Conservation (phyloP, 2,329 filamentous ascomycete species). For the Cercospora berteroae region DNA sequence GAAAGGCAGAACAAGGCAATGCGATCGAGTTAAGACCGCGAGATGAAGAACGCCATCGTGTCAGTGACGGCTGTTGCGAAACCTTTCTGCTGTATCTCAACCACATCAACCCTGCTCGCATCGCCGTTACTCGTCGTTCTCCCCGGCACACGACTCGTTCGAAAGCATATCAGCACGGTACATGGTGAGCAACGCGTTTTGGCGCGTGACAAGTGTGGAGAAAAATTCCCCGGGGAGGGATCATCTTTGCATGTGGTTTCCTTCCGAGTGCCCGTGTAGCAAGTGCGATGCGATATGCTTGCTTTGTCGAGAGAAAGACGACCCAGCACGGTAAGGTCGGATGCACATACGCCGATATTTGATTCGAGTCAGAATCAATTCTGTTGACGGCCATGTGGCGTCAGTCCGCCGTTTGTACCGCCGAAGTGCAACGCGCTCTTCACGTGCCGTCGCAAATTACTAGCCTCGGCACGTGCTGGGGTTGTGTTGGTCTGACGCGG, state of each 20-base stretch:
- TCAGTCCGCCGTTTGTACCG: neutral
- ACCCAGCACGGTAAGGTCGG: neutral
- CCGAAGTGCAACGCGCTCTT: neutral
- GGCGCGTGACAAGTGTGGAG: neutral
- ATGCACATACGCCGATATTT: neutral
- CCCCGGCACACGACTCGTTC: neutral
- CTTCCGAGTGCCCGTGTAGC: neutral
- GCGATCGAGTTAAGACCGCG: neutral
- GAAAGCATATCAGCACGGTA: neutral
- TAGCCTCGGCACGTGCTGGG: neutral
- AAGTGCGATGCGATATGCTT: neutral
- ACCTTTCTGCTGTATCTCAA: neutral
- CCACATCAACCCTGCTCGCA: neutral
- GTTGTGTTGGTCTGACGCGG: neutral
- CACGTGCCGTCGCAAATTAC: neutral
- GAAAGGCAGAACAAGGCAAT: neutral
- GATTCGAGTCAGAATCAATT: neutral
- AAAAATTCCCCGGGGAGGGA: neutral
- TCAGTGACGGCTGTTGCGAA: neutral
- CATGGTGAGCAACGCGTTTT: neutral
- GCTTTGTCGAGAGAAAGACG: neutral
- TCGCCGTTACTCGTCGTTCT: neutral
- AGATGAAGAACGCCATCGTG: neutral
- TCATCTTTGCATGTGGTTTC: neutral
- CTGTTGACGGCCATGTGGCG: neutral